Base-by-base conservation (phyloP, 148 eudicot genomes). In the Euryodendron excelsum region DNA sequence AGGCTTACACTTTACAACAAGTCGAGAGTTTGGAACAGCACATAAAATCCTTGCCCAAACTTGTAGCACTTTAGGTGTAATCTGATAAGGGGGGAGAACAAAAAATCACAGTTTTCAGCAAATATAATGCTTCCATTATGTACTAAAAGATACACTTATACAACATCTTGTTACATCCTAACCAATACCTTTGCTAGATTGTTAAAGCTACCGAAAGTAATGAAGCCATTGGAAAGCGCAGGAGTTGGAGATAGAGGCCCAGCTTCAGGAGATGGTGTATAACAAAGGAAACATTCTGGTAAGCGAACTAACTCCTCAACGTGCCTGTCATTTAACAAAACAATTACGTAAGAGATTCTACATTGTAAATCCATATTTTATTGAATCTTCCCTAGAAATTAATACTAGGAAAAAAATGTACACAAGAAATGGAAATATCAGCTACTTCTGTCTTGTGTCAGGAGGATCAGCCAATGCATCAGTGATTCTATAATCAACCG, bases 221-320 rank as follows among this genome's bases (percentile, higher is more conserved):
- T 82, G 50, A 96, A 96, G 61, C 99, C 98, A 86, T 96, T 96
- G 75, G 84, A 78, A 77, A 93, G 85, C 84, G 97, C 97, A 83
- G 99, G 99, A 80, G 99, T 82, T 28, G 91, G 89, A 82, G 84
- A 82, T 44, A 89, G 86, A 25, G 93, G 81, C 45, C 99, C 99
- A 68, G 99, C 98, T 85, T 96, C 99, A 65, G 97, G 93, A 68
- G 99, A 96, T 64, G 99, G 99, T 59, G 97, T 96, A 82, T 96
- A 96, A 78, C 98, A 96, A 85, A 96, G 94, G 73, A 96, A 96
- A 79, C 94, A 88, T 41, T 89, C 82, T 33, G 98, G 97, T 81
- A 96, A 87, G 17, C 95, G 91, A 69, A 93, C 92, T 55, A 96
- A 86, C 80, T 96, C 97, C 84, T 96, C 99, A n/a, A 96, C 95